Evolutionary conservation across 495 filamentous ascomycete genomes (phyloP), one percentile per base, ranked within the genome.

Genomic region (Emericellopsis terricola): DNA sequence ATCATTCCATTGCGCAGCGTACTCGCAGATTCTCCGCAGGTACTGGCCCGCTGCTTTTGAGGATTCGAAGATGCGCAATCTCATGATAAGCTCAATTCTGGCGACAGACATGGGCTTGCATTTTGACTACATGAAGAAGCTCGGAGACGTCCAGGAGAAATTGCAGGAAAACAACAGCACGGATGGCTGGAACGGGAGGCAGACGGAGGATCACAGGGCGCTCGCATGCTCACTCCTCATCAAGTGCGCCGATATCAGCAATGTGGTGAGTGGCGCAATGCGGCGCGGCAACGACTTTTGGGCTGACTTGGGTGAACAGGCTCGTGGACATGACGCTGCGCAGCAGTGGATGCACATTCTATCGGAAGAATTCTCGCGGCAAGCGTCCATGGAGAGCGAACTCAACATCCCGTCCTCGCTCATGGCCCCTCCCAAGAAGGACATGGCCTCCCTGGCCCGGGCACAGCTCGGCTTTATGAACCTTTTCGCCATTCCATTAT

Each of bases 201-300:
- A 70, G 38, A 41, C 76, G 7, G 69, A 66, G 18, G 73, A 86
- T 38, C 71, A 83, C 43, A 77, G 74, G 42, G 76, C 78, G 2
- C 61, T 96, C 24, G 53, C 76, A 3, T 94, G 89, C 52, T 81
- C 82, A 16, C 55, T 97, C 30, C 56, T 97, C 31, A 96, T 97
- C 57, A 97, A 97, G 48, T 94, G 89, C 51, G 89, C 89, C 18
- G 89, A 97, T 50, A 96, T 97, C 50, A 94, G 89, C 56, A 97
- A 97, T 50, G 91, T 97, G 45, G 82, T 85, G 65, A 47, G 70
- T 67, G 10, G 4, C 24, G n/a, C n/a, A n/a, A n/a, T n/a, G n/a
- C n/a, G n/a, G n/a, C n/a, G n/a, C n/a, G n/a, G n/a, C n/a, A 9
- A 11, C 15, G 9, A 15, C 14, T 36, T 27, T 19, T 33, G 10